Base-by-base conservation (phyloP, 768 basidiomycete species). In the Tulasnella sp. region DNA sequence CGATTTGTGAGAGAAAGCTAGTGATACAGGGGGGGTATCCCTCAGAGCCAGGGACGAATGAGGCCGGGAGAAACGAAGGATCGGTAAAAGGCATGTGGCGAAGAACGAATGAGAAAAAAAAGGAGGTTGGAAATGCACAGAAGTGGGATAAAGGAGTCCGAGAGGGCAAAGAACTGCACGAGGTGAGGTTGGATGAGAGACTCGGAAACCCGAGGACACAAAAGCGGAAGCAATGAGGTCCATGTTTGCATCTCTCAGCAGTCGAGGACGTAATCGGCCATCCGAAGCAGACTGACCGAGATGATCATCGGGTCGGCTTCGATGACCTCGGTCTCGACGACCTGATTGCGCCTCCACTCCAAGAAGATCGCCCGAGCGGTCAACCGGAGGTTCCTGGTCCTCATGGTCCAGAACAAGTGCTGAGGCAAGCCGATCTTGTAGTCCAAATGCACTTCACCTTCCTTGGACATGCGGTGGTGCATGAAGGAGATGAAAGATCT, bases 251-350 rank as follows among this genome's bases (percentile, higher is more conserved):
- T 27, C 36, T 10, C 27, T 46, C 38, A 74, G 44, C 44, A 40
- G 73, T 40, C 38, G 27, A 74, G 21, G 73, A 46, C 44, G 44
- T 77, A 77, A 39, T 77, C 76, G 19, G 39, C 27, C 76, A 77
- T 77, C 52, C 39, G 76, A 34, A 77, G 76, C n/a, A 58, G 36
- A 31, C 76, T 77, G 62, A 77, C 76, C 46, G 76, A 58, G 36
- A 77, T 62, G 62, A 40, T 58, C 36, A 71, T 7, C 21, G 76
- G 76, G 76, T 79, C 78, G 5, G 78, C 78, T 58, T 79, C 78
- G 42, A 79, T n/a, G 42, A 79, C 78, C 21, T 79, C 78, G 18
- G 78, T 72, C 27, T 68, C 39, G 27, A 48, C 44, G 34, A 79
- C 78, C 46, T 39, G 42, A 27, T 44, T 38, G 40, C 44, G 68